phyloP scores from a whole-genome alignment of 768 basidiomycete species.

The Flagelloscypha sp. region DNA sequence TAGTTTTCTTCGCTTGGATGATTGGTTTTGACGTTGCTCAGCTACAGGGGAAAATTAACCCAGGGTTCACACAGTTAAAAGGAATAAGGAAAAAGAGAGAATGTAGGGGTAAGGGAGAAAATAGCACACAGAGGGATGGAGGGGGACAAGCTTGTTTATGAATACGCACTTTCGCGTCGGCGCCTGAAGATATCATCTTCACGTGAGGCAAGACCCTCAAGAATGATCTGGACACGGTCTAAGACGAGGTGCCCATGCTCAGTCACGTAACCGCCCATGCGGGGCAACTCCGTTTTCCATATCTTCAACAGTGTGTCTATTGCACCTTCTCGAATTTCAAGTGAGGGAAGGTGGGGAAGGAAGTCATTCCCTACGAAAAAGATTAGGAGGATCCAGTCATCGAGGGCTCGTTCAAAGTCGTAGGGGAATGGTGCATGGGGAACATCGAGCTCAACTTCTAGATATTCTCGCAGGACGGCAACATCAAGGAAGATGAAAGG shows the following conservation, averaged over 20 bases:
- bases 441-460: slow-evolving; percentile 90
- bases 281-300: slow-evolving; percentile 87
- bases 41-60: slow-evolving; percentile 37
- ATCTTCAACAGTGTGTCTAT: slow-evolving; percentile 95
- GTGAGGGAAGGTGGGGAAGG: slow-evolving; percentile 92
- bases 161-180: slow-evolving; percentile 79
- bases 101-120: slow-evolving; percentile 10
- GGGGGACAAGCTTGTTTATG: slow-evolving; percentile 11
- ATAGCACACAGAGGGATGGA: slow-evolving; percentile 9
- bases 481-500: slow-evolving; percentile 99
- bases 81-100: slow-evolving; percentile 10
- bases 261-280: slow-evolving; percentile 97
- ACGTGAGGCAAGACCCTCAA: slow-evolving; percentile 87
- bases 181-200: slow-evolving; percentile 95
- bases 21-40: slow-evolving; percentile 90
- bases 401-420: slow-evolving; percentile 92
- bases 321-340: slow-evolving; percentile 98
- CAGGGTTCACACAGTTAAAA: slow-evolving; percentile 17
- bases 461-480: slow-evolving; percentile 90
- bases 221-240: slow-evolving; percentile 82
- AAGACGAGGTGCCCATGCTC: slow-evolving; percentile 87
- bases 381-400: slow-evolving; percentile 99
- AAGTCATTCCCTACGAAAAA: slow-evolving; percentile 99
- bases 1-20: slow-evolving; percentile 80
- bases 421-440: slow-evolving; percentile 74